Conservation (phyloP, 169 alveolate species). For the Plasmodium malariae region DNA sequence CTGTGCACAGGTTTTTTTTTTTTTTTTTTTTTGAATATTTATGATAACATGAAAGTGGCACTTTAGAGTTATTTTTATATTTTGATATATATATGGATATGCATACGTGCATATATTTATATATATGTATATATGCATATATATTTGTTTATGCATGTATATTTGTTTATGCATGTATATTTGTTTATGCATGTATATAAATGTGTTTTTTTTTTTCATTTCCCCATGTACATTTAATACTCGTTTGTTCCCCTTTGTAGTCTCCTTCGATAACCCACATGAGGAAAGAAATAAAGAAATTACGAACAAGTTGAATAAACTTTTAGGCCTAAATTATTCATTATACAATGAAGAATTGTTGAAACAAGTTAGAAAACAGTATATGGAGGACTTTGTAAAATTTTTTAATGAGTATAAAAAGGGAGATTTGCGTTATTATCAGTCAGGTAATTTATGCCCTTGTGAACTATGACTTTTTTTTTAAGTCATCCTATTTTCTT, state of each 20-base stretch:
- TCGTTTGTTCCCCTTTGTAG: slow-evolving; percentile 5
- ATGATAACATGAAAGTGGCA: background rate
- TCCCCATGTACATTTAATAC: too few species aligned
- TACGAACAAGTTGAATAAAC: slow-evolving; percentile 18
- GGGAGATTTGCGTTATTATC: slow-evolving; percentile 63
- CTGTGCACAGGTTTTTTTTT: slow-evolving; percentile 46
- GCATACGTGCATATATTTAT: too few species aligned
- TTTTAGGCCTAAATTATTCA: slow-evolving; percentile 29
- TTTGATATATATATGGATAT: background rate
- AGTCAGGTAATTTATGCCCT: slow-evolving; percentile 25
- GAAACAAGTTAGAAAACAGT: slow-evolving; percentile 24
- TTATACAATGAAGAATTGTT: slow-evolving; percentile 13
- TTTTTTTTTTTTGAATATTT: background rate
- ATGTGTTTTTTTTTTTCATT: background rate
- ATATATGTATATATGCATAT: background rate
- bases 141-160: background rate
- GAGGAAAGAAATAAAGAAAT: slow-evolving; percentile 34
- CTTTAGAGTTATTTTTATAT: too few species aligned
- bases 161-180: background rate
- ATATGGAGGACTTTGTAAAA: slow-evolving; percentile 32
- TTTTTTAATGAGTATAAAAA: slow-evolving; percentile 42
- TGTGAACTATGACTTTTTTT: background rate
- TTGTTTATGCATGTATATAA: background rate
- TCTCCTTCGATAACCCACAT: slow-evolving; percentile 4
- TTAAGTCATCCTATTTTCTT: too few species aligned